Percentiles rank a stretch among this genome's conserved stretches.
Conservation (phyloP, 1,284 basidiomycete genomes). For the Sutorius eximius region DNA sequence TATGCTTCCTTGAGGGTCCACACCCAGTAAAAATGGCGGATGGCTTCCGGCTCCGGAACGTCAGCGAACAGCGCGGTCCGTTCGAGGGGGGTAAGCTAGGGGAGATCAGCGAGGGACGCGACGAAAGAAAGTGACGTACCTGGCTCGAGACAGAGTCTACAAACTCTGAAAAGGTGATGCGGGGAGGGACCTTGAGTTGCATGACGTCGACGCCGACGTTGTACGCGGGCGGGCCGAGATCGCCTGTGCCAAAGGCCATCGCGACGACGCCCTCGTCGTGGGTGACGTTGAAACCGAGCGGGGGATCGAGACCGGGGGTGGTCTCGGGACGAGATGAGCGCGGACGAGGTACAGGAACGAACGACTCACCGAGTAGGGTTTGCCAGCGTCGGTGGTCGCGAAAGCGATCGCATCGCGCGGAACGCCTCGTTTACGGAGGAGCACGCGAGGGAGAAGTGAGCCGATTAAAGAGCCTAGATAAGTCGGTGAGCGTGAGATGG, state of each 20-base stretch:
- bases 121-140: slow-evolving; percentile 39
- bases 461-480: slow-evolving; percentile 64
- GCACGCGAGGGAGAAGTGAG: slow-evolving; percentile 60
- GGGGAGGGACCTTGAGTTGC: slow-evolving; percentile 62
- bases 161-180: slow-evolving; percentile 57
- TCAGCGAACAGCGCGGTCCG: slow-evolving; percentile 42
- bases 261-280: slow-evolving; percentile 74
- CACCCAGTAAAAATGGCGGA: slow-evolving; percentile 68
- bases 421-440: slow-evolving; percentile 58
- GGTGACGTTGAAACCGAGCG: slow-evolving; percentile 74
- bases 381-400: slow-evolving; percentile 57
- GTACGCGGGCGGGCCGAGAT: slow-evolving; percentile 55
- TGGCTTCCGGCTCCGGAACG: slow-evolving; percentile 42
- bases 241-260: slow-evolving; percentile 60
- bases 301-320: slow-evolving; percentile 43
- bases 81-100: slow-evolving; percentile 59
- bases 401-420: slow-evolving; percentile 49
- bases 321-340: slow-evolving; percentile 36
- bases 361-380: slow-evolving; percentile 66
- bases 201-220: slow-evolving; percentile 77
- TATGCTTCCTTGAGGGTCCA: slow-evolving; percentile 90
- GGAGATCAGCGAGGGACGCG: slow-evolving; percentile 10
- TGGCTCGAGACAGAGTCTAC: slow-evolving; percentile 65
- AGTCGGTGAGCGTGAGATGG: not conserved
- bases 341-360: not conserved